phyloP scores from a whole-genome alignment of 2,329 filamentous ascomycete genomes.

The Septoria petroselini region DNA sequence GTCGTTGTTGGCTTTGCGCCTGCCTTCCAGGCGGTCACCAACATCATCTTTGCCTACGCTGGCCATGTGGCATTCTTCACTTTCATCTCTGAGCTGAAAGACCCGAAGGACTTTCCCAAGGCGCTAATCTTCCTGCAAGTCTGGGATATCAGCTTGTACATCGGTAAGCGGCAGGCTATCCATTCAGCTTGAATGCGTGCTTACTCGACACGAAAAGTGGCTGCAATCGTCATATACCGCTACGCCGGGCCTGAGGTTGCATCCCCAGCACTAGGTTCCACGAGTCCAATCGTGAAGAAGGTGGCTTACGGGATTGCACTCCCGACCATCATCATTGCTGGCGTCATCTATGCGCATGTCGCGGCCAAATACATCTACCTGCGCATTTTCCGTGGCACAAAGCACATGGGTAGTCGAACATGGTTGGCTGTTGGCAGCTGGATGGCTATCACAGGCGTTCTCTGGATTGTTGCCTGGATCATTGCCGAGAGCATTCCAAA shows the following conservation, averaged over 20 bases:
- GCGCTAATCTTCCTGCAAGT: slow-evolving; percentile 61
- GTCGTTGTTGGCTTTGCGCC: slow-evolving; percentile 43
- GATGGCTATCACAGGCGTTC: slow-evolving; percentile 54
- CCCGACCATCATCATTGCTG: slow-evolving; percentile 68
- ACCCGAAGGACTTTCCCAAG: slow-evolving; percentile 60
- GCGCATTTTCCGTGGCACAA: slow-evolving; percentile 60
- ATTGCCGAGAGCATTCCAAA: slow-evolving; percentile 68
- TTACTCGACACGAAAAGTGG: no score
- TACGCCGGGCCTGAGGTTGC: slow-evolving; percentile 60
- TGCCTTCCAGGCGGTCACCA: slow-evolving; percentile 61
- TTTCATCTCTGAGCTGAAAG: slow-evolving; percentile 62
- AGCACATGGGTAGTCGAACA: slow-evolving; percentile 41
- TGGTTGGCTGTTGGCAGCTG: slow-evolving; percentile 53
- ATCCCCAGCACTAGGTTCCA: slow-evolving; percentile 64
- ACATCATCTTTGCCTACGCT: slow-evolving; percentile 60
- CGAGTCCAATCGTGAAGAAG: slow-evolving; percentile 55
- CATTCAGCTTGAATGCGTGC: no score
- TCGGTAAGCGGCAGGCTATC: slow-evolving; percentile 39
- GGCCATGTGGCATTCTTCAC: slow-evolving; percentile 66
- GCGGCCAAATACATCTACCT: slow-evolving; percentile 65
- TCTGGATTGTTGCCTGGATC: slow-evolving; percentile 64
- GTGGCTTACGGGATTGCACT: slow-evolving; percentile 66
- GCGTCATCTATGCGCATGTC: slow-evolving; percentile 67
- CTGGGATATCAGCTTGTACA: slow-evolving; percentile 59
- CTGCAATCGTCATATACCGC: slow-evolving; percentile 65